phyloP scores from a whole-genome alignment of 2,329 filamentous ascomycete species.

The Pyricularia sp. region DNA sequence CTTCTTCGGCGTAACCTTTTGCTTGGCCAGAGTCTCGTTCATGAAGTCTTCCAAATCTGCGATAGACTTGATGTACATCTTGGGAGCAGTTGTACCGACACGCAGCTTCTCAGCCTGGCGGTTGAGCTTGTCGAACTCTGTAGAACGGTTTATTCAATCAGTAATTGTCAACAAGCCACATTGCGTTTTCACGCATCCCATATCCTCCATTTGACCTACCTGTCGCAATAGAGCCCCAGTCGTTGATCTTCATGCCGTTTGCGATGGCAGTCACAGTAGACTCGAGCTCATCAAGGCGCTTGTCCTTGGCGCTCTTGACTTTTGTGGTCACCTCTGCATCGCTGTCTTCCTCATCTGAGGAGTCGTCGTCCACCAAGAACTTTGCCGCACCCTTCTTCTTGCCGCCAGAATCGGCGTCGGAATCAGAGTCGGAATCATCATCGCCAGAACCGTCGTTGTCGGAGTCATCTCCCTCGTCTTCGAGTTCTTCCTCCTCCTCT shows the following conservation, averaged over 20 bases:
- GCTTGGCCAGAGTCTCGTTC: slow-evolving; percentile 87
- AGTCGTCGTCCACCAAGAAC: slow-evolving; percentile 63
- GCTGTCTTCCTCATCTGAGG: slow-evolving; percentile 65
- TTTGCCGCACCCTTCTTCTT: slow-evolving; percentile 59
- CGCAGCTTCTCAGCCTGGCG: slow-evolving; percentile 70
- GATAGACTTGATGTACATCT: slow-evolving; percentile 83
- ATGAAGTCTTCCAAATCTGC: slow-evolving; percentile 90
- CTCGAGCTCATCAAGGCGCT: slow-evolving; percentile 88
- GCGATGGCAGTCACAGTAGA: slow-evolving; percentile 81
- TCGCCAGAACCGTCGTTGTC: slow-evolving; percentile 33
- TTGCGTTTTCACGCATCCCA: neutral
- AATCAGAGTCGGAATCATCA: slow-evolving; percentile 37
- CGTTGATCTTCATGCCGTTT: slow-evolving; percentile 93
- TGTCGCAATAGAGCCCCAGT: slow-evolving; percentile 85
- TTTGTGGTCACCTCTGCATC: slow-evolving; percentile 76
- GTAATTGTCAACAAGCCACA: neutral
- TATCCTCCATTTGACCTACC: slow-evolving; percentile 43
- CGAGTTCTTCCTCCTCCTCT: slow-evolving; percentile 46
- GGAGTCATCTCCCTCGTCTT: slow-evolving; percentile 36
- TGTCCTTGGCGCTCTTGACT: slow-evolving; percentile 97
- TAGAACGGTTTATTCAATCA: slow-evolving; percentile 8
- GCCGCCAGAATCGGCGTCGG: slow-evolving; percentile 51
- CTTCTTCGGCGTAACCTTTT: slow-evolving; percentile 93
- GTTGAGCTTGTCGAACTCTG: slow-evolving; percentile 92
- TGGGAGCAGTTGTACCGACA: slow-evolving; percentile 61